phyloP scores from a whole-genome alignment of 1,139 yeast genomes.

The Maudiozyma humilis region DNA sequence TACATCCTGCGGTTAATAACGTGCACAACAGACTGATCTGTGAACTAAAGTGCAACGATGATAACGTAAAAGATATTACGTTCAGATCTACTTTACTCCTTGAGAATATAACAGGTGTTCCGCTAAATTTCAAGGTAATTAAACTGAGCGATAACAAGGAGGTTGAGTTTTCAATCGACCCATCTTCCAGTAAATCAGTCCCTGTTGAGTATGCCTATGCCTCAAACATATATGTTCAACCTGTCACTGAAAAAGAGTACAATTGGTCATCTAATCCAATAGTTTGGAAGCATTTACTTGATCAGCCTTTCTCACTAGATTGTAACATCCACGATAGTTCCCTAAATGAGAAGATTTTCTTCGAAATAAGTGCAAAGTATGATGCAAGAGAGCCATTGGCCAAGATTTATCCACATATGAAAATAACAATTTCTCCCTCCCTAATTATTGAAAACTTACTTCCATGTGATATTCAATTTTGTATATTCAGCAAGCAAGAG shows the following conservation, averaged over 20 bases:
- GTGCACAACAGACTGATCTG: constrained; percentile 70
- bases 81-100: constrained; percentile 68
- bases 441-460: constrained; percentile 74
- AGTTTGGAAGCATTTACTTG: constrained; percentile 57
- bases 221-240: constrained; percentile 52
- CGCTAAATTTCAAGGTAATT: constrained; percentile 47
- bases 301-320: constrained; percentile 47
- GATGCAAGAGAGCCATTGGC: constrained; percentile 61
- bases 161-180: constrained; percentile 34
- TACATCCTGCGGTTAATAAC: constrained; percentile 54
- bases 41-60: constrained; percentile 60
- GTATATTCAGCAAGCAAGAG: constrained; percentile 71
- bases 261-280: constrained; percentile 59
- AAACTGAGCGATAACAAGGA: constrained; percentile 27
- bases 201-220: constrained; percentile 67
- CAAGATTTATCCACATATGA: constrained; percentile 77
- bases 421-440: constrained; percentile 73
- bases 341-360: constrained; percentile 46
- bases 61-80: constrained; percentile 67
- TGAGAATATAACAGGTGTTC: constrained; percentile 54
- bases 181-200: constrained; percentile 52
- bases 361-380: constrained; percentile 65
- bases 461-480: constrained; percentile 72
- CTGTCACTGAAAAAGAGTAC: constrained; percentile 47
- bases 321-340: constrained; percentile 42